Evolutionary conservation across 768 basidiomycete genomes (phyloP).

Genomic region (Goffeauzyma gilvescens): DNA sequence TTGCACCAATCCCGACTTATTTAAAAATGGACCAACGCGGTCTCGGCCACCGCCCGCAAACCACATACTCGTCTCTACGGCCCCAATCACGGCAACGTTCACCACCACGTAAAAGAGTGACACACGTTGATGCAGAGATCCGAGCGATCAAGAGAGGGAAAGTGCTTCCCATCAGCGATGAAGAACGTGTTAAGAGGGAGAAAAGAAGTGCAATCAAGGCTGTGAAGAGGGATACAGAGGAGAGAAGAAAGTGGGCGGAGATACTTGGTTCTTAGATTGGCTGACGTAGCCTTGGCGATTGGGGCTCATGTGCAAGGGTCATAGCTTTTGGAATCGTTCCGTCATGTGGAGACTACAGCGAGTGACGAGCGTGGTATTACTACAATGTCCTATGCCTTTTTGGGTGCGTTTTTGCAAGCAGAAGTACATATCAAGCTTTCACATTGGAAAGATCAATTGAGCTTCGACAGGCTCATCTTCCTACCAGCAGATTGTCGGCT

Average conservation of each 20-base stretch:
- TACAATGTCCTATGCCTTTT: too few species aligned
- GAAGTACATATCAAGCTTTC: too few species aligned
- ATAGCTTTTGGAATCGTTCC: too few species aligned
- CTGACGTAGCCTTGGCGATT: too few species aligned
- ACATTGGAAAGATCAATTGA: too few species aligned
- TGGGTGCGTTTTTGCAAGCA: too few species aligned
- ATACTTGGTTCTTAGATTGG: conserved; percentile 1
- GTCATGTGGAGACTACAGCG: too few species aligned
- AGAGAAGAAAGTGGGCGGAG: conserved; percentile 6
- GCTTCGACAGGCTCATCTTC: too few species aligned
- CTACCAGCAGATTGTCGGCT: too few species aligned
- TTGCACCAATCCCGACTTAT: conserved; percentile 8
- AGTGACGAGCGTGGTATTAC: too few species aligned
- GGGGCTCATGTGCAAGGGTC: too few species aligned
- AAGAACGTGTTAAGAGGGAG: conserved; percentile 1
- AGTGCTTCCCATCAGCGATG: conserved; percentile 1
- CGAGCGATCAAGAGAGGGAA: conserved; percentile 1
- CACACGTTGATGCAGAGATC: conserved; percentile 5
- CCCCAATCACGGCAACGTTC: background rate
- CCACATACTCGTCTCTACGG: background rate
- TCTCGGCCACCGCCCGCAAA: conserved; percentile 4
- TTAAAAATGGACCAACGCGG: conserved; percentile 7
- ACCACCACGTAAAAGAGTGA: conserved; percentile 1
- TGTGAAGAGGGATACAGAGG: conserved; percentile 7
- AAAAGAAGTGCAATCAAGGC: conserved; percentile 1